phyloP scores from a whole-genome alignment of 768 basidiomycete species.

The Mycena latifolia region DNA sequence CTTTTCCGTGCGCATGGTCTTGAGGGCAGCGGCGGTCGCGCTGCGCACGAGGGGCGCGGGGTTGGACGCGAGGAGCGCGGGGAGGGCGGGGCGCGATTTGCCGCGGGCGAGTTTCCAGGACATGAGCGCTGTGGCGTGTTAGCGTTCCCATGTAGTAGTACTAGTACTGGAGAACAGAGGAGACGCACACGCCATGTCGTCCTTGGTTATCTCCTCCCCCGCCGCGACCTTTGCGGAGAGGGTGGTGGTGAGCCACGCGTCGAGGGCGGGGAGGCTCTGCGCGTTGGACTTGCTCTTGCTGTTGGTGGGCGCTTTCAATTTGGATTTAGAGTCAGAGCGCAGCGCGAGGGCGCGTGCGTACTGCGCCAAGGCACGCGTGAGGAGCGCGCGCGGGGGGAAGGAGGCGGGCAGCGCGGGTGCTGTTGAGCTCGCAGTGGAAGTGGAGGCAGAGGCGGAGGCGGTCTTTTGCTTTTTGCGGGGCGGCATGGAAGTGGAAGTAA shows the following conservation, averaged over 20 bases:
- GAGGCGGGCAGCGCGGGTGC: neutral
- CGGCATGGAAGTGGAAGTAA: conserved; percentile 15
- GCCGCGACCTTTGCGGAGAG: conserved; percentile 21
- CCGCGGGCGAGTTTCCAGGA: conserved; percentile 37
- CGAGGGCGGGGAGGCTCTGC: conserved; percentile 23
- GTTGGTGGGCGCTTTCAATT: conserved; percentile 22
- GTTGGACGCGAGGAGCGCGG: conserved; percentile 29
- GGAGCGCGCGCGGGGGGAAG: conserved; percentile 18
- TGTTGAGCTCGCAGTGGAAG: neutral
- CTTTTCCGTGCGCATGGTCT: conserved; percentile 10
- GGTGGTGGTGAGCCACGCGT: conserved; percentile 24
- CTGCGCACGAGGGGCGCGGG: conserved; percentile 13
- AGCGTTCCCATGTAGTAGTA: too few species aligned
- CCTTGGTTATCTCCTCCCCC: conserved; percentile 19
- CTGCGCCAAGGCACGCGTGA: conserved; percentile 14
- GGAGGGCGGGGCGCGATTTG: conserved; percentile 33
- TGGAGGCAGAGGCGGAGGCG: too few species aligned
- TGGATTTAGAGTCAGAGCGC: conserved; percentile 25
- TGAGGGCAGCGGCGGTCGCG: conserved; percentile 21
- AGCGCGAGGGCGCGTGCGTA: conserved; percentile 24
- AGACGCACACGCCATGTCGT: conserved; percentile 30
- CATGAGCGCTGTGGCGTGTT: conserved; percentile 23
- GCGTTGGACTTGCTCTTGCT: too few species aligned
- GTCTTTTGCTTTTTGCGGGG: conserved; percentile 36
- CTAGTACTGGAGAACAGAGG: neutral